A percentile compares a stretch with the other conserved stretches of the same genome.
These are phyloP conservation scores for Kwoniella dendrophila DNA, from an alignment of 768 basidiomycete genomes.

Conservation along the genomic window DNA sequence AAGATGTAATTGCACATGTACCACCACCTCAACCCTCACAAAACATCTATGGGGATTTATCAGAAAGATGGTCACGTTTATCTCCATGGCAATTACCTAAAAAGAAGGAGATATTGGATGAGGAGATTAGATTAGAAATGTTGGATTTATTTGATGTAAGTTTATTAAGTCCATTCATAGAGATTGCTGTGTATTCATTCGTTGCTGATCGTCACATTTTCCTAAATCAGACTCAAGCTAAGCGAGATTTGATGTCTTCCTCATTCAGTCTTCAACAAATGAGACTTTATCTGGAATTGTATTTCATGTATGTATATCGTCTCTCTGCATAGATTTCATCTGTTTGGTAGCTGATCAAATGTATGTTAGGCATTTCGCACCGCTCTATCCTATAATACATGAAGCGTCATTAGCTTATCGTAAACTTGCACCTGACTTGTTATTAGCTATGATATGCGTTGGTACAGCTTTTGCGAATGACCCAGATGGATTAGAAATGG, in stretches of 20 bases:
- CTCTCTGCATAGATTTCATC: background rate
- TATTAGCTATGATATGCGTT: constrained; percentile 23
- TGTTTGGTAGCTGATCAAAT: background rate
- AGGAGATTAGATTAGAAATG: constrained; percentile 10
- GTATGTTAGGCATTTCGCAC: constrained; percentile 26
- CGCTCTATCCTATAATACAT: constrained; percentile 34
- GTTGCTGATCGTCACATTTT: background rate
- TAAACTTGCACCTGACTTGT: constrained; percentile 22
- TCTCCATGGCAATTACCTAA: constrained; percentile 1
- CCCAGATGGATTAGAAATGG: constrained; percentile 17
- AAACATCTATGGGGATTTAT: constrained; percentile 2
- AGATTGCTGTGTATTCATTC: background rate
- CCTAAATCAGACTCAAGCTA: background rate
- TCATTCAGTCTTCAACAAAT: constrained; percentile 24
- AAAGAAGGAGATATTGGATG: constrained; percentile 10
- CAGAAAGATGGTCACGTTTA: constrained; percentile 5
- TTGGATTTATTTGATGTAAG: constrained; percentile 26
- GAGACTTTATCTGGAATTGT: constrained; percentile 27
- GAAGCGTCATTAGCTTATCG: constrained; percentile 24
- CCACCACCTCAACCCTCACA: background rate
- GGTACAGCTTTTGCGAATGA: constrained; percentile 31
- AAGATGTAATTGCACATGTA: background rate
- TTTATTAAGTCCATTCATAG: background rate
- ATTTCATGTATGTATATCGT: constrained; percentile 25
- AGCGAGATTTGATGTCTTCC: background rate